Evolutionary conservation across 1,139 yeast species (phyloP).

Genomic region (Groenewaldozyma sp.): DNA sequence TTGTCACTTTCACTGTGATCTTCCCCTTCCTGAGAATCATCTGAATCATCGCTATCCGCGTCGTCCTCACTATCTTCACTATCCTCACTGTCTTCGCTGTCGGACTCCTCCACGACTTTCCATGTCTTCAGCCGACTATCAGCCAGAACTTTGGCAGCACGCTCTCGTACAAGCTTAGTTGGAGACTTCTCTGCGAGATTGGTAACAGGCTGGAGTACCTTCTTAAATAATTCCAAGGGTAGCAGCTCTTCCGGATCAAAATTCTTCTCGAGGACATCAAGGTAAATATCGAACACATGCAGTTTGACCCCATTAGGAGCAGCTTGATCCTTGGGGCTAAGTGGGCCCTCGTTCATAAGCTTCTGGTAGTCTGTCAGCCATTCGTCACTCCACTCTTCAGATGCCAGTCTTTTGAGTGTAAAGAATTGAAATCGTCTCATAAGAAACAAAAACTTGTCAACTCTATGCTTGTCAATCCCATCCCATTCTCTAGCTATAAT

Average conservation of each 20-base stretch:
- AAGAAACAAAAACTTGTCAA: conserved; percentile 77
- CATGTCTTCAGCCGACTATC: conserved; percentile 59
- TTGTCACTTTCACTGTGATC: neutral
- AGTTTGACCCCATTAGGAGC: conserved; percentile 72
- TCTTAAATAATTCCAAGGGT: no score
- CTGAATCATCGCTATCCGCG: no score
- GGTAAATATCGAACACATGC: conserved; percentile 74
- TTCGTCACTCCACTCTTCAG: conserved; percentile 47
- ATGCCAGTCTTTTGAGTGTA: conserved; percentile 47
- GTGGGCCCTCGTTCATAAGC: conserved; percentile 31
- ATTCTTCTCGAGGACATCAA: conserved; percentile 74
- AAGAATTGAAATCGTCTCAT: conserved; percentile 69
- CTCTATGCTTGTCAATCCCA: conserved; percentile 60
- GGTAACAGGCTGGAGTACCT: conserved; percentile 53
- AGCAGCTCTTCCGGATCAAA: conserved; percentile 32
- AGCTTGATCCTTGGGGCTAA: conserved; percentile 31
- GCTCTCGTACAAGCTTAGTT: conserved; percentile 57
- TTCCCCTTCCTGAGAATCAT: no score
- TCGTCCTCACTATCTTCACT: conserved; percentile 34
- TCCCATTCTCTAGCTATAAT: conserved; percentile 80
- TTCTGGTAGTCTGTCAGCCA: conserved; percentile 41
- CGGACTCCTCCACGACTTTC: conserved; percentile 44
- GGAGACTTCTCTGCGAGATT: conserved; percentile 41
- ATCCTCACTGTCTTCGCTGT: conserved; percentile 27
- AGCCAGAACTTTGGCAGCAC: conserved; percentile 50